Evolutionary conservation across 2,329 filamentous ascomycete genomes (phyloP).

Genomic region (Claviceps maximensis): DNA sequence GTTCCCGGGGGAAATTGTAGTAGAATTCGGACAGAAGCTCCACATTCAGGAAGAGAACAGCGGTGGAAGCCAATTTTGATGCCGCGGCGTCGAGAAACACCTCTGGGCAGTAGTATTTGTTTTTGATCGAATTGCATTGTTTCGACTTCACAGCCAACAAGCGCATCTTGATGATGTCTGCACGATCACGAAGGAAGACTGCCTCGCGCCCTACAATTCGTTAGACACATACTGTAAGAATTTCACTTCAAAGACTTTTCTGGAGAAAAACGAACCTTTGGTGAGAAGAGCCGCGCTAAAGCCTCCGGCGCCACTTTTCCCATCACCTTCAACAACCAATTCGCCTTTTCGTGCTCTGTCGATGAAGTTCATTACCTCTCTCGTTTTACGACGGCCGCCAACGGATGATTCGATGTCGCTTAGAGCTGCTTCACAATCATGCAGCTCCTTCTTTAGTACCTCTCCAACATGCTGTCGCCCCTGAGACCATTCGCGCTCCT

Average conservation of each 20-base stretch:
- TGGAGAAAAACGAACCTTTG: conserved; percentile 45
- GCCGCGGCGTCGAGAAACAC: conserved; percentile 96
- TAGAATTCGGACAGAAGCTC: conserved; percentile 95
- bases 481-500: conserved; percentile 75
- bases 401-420: conserved; percentile 63
- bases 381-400: conserved; percentile 72
- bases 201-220: conserved; percentile 65
- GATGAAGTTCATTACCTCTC: conserved; percentile 81
- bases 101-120: conserved; percentile 95
- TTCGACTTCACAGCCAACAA: conserved; percentile 78
- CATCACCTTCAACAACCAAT: conserved; percentile 70
- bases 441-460: conserved; percentile 77
- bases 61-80: conserved; percentile 85
- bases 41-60: conserved; percentile 93
- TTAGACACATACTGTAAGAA: neutral
- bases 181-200: conserved; percentile 82
- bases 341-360: conserved; percentile 83
- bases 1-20: conserved; percentile 88
- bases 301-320: conserved; percentile 73
- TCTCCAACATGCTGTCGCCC: conserved; percentile 71
- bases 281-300: conserved; percentile 80
- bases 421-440: conserved; percentile 67
- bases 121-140: conserved; percentile 69
- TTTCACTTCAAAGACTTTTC: no score
- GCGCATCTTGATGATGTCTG: conserved; percentile 82